Percentiles rank a stretch among this genome's conserved stretches.
phyloP scores from a whole-genome alignment of 148 eudicot species.

The Chenopodium quinoa region DNA sequence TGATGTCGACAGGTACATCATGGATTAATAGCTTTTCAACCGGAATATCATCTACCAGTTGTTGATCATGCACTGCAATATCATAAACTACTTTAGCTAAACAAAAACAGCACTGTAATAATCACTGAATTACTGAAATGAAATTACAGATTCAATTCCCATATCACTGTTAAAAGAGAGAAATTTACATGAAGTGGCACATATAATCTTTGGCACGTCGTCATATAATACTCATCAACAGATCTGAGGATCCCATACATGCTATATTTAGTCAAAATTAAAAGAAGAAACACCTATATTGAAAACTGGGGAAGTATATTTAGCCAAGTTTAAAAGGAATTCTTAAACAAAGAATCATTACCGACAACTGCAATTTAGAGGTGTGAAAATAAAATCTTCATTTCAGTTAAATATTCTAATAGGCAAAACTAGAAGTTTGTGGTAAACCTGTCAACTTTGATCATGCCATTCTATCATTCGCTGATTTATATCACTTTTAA shows the following conservation, averaged over 20 bases:
- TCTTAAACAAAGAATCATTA: too few relatives aligned
- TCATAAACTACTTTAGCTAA: background rate
- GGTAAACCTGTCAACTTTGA: background rate
- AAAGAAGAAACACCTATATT: too few relatives aligned
- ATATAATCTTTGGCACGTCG: background rate
- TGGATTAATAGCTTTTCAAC: conserved; percentile 70
- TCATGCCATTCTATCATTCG: background rate
- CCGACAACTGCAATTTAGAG: too few relatives aligned
- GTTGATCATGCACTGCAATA: conserved; percentile 75
- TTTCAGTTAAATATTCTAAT: too few relatives aligned
- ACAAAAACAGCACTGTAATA: background rate
- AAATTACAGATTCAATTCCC: background rate
- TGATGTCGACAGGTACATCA: conserved; percentile 91
- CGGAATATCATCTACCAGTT: conserved; percentile 83
- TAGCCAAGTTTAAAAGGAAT: too few relatives aligned
- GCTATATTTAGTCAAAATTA: too few relatives aligned
- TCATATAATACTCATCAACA: background rate
- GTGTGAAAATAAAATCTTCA: too few relatives aligned
- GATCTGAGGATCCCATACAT: too few relatives aligned
- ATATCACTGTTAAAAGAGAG: background rate
- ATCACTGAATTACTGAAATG: background rate
- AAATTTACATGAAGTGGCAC: background rate
- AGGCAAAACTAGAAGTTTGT: background rate
- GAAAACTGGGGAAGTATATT: too few relatives aligned
- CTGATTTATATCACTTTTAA: background rate